Evolutionary conservation across 345 rosid genomes (phyloP).

Genomic region (Orychophragmus violaceus): DNA sequence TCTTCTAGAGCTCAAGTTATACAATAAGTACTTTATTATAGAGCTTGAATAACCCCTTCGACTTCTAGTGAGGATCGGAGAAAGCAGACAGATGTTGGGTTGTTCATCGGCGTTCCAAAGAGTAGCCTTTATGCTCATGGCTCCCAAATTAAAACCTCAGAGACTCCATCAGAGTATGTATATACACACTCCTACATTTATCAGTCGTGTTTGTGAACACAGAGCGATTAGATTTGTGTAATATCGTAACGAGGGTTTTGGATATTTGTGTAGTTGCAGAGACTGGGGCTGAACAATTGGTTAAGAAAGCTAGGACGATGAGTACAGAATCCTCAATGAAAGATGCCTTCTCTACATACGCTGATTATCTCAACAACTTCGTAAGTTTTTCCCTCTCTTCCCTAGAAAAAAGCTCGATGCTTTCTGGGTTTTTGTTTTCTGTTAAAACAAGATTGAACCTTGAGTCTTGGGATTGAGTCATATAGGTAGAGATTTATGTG

Average conservation of each 20-base stretch:
- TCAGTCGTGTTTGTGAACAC: background rate
- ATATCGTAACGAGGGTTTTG: background rate
- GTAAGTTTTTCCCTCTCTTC: constrained; percentile 27
- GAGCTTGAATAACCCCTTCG: background rate
- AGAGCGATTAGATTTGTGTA: no score
- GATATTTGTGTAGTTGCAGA: constrained; percentile 31
- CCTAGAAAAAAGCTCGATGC: background rate
- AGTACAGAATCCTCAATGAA: constrained; percentile 45
- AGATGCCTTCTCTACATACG: constrained; percentile 48
- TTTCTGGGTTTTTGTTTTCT: background rate
- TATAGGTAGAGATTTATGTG: background rate
- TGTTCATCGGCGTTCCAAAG: constrained; percentile 26
- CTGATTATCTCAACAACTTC: constrained; percentile 59
- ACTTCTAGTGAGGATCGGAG: constrained; percentile 3
- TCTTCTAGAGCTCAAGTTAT: rapidly evolving
- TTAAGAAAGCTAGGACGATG: constrained; percentile 40
- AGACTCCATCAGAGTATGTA: constrained; percentile 40
- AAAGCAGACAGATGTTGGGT: constrained; percentile 30
- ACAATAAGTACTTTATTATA: rapidly evolving
- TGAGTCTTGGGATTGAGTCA: background rate
- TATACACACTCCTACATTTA: background rate
- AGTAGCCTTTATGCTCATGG: constrained; percentile 31
- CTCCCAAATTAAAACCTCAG: constrained; percentile 47
- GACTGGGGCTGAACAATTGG: constrained; percentile 30
- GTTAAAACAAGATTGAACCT: background rate